A percentile compares a stretch with the other conserved stretches of the same genome.
phyloP scores from a whole-genome alignment of 768 basidiomycete genomes.

The Mycena kentingensis region DNA sequence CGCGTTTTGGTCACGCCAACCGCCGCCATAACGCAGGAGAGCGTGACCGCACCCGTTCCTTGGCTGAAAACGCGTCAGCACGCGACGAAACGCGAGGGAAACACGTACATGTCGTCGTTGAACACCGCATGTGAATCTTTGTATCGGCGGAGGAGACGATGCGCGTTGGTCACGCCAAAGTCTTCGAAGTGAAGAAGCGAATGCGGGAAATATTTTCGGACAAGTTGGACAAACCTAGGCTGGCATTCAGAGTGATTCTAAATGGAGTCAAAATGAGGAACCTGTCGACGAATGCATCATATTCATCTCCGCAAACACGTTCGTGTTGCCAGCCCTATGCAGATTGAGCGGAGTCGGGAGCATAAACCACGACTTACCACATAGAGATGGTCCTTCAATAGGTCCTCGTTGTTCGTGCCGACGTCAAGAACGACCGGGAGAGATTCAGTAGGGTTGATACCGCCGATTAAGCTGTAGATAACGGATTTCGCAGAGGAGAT shows the following conservation, averaged over 20 bases:
- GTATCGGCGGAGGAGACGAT: conserved; percentile 64
- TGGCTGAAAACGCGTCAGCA: conserved; percentile 44
- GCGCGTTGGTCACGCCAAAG: conserved; percentile 79
- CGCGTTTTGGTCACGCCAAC: conserved; percentile 63
- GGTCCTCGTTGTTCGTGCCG: conserved; percentile 69
- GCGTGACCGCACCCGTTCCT: conserved; percentile 76
- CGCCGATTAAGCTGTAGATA: conserved; percentile 72
- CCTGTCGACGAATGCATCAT: conserved; percentile 79
- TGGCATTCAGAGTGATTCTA: neutral
- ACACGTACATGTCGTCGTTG: conserved; percentile 79
- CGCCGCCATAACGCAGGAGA: conserved; percentile 69
- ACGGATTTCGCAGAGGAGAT: conserved; percentile 79
- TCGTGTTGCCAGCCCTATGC: conserved; percentile 70
- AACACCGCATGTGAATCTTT: conserved; percentile 66
- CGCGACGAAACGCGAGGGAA: neutral
- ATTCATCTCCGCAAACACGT: conserved; percentile 71
- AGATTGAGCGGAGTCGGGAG: neutral
- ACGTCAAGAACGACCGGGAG: conserved; percentile 71
- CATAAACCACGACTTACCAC: conserved; percentile 48
- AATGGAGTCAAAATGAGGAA: conserved; percentile 33
- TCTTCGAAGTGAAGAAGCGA: conserved; percentile 83
- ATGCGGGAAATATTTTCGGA: conserved; percentile 68
- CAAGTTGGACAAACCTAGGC: conserved; percentile 74
- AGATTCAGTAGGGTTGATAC: conserved; percentile 61
- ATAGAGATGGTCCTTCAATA: conserved; percentile 65